phyloP scores from a whole-genome alignment of 2,329 filamentous ascomycete genomes.

The Cladosporium sp. region DNA sequence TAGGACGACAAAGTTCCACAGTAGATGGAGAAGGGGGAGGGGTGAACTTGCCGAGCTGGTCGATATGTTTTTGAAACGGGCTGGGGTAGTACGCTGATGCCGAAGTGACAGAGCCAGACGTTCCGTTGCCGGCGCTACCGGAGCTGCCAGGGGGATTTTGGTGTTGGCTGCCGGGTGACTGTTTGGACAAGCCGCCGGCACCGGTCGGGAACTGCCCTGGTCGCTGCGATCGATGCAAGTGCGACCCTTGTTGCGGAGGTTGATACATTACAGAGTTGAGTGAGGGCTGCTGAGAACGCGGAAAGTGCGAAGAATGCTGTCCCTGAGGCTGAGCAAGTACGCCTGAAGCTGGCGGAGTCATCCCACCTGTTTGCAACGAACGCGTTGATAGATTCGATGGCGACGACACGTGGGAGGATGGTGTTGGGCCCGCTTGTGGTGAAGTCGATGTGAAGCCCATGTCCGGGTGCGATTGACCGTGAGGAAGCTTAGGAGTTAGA shows the following conservation, averaged over 20 bases:
- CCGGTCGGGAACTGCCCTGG: slow-evolving; percentile 18
- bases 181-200: slow-evolving; percentile 29
- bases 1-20: slow-evolving; percentile 60
- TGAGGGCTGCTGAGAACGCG: slow-evolving; percentile 36
- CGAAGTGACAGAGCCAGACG: slow-evolving; percentile 26
- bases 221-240: slow-evolving; percentile 6
- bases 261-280: slow-evolving; percentile 39
- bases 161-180: slow-evolving; percentile 18
- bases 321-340: slow-evolving; percentile 46
- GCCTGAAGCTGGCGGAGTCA: slow-evolving; percentile 54
- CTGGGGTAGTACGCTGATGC: slow-evolving; percentile 66
- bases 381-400: slow-evolving; percentile 51
- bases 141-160: slow-evolving; percentile 18
- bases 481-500: slow-evolving; percentile 31
- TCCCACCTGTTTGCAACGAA: slow-evolving; percentile 54
- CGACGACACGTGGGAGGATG: slow-evolving; percentile 71
- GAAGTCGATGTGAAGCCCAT: slow-evolving; percentile 47
- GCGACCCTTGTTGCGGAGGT: slow-evolving; percentile 27
- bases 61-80: slow-evolving; percentile 88
- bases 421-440: slow-evolving; percentile 72
- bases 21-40: slow-evolving; percentile 38
- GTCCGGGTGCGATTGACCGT: slow-evolving; percentile 35
- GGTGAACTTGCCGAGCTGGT: slow-evolving; percentile 83
- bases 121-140: slow-evolving; percentile 32
- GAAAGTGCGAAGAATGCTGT: slow-evolving; percentile 37